phyloP scores from a whole-genome alignment of 1,139 yeast species.

The Candida neerlandica region DNA sequence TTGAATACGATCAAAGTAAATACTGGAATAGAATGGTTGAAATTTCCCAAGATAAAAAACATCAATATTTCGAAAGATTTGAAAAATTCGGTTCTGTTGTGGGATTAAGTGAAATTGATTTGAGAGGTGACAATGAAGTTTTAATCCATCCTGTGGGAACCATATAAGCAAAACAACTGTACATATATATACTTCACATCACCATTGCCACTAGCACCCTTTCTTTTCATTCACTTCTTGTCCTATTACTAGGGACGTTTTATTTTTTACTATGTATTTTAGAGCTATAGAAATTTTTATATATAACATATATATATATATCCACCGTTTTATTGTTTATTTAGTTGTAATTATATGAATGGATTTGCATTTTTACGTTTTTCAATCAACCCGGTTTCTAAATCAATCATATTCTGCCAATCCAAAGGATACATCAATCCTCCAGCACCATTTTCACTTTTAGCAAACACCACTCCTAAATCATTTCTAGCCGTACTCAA shows the following conservation, averaged over 20 bases:
- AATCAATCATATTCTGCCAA: slow-evolving; percentile 93
- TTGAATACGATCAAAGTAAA: slow-evolving; percentile 44
- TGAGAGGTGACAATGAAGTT: slow-evolving; percentile 59
- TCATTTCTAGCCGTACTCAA: slow-evolving; percentile 89
- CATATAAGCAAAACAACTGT: slow-evolving; percentile 3
- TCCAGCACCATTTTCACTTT: slow-evolving; percentile 68
- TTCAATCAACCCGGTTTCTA: slow-evolving; percentile 72
- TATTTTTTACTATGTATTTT: not conserved
- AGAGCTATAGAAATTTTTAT: not conserved
- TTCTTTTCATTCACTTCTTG: not conserved
- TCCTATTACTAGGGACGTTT: not conserved
- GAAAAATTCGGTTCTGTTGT: slow-evolving; percentile 41
- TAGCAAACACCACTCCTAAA: slow-evolving; percentile 91
- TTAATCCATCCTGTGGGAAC: slow-evolving; percentile 40
- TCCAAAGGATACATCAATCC: slow-evolving; percentile 86
- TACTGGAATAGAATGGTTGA: slow-evolving; percentile 49
- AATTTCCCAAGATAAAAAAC: slow-evolving; percentile 40
- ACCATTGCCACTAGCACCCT: no score
- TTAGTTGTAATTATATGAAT: slow-evolving; percentile 27
- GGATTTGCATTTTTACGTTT: slow-evolving; percentile 94
- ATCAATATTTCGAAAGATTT: slow-evolving; percentile 39
- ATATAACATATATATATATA: not conserved
- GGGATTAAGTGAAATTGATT: slow-evolving; percentile 66
- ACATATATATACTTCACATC: not conserved
- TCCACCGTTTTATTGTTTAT: not conserved